Evolutionary conservation across 768 basidiomycete genomes (phyloP), one percentile per base, ranked within the genome.

Genomic region (Baorangia bicolor): DNA sequence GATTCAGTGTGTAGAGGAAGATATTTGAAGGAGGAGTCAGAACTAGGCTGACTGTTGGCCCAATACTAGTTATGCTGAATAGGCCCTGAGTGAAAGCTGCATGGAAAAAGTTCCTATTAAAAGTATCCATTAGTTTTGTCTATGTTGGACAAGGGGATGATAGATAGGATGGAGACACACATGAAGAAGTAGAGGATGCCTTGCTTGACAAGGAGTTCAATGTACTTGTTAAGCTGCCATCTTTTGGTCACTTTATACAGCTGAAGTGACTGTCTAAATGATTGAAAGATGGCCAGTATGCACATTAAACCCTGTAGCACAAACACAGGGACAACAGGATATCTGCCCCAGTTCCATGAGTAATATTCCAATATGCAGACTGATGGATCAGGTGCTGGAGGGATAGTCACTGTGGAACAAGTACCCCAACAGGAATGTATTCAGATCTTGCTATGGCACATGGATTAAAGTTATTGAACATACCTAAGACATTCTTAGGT

Each of bases 151-250:
- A 10, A 20, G 16, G 11, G n/a, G n/a, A n/a, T n/a, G n/a, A 20
- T 2, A 44, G 11, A 23, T 4, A 20, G 3, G 6, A 0, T 3
- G 23, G 18, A 21, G 14, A 51, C 57, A 3, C 23, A 61, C 59
- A 55, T 14, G 12, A 48, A 0, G 8, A 61, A 61, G 21, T 61
- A 61, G 2, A 59, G 2, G n/a, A 59, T 27, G 2, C 59, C 57
- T 23, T 61, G 49, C 3, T 39, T 31, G 18, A 38, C 21, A 12
- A 61, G 41, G 5, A 61, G 49, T 16, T 39, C 18, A 13, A 61
- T 11, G 28, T 59, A 59, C n/a, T 30, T 23, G n/a, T 61, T 59
- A 13, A 42, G 34, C 2, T 54, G 44, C 57, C 57, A 61, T 35
- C 13, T 40, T 33, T 10, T 30, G 13, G 42, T 53, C 21, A n/a